Conservation (phyloP, 2,329 filamentous ascomycete genomes). For the Talaromyces piceae region DNA sequence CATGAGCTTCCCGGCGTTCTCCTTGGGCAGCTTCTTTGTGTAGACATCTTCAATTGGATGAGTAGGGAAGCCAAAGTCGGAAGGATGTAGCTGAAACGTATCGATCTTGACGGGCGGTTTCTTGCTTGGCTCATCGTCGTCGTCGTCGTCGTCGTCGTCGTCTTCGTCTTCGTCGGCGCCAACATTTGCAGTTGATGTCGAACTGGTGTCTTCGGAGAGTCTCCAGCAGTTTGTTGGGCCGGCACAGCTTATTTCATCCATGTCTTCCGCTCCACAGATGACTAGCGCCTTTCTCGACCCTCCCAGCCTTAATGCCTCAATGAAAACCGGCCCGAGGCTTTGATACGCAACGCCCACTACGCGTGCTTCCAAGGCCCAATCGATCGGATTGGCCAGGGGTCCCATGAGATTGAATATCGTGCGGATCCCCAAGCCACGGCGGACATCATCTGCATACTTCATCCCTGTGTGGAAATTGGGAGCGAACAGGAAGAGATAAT, state of each 20-base stretch:
- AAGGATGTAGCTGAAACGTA: constrained; percentile 68
- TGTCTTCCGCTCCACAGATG: constrained; percentile 87
- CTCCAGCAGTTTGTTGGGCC: constrained; percentile 86
- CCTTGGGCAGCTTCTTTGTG: constrained; percentile 72
- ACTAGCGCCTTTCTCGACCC: constrained; percentile 79
- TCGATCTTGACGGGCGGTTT: constrained; percentile 53
- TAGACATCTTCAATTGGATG: constrained; percentile 73
- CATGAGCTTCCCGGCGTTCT: constrained; percentile 80
- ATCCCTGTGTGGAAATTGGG: constrained; percentile 96
- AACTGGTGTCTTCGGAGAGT: constrained; percentile 49
- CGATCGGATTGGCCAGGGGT: constrained; percentile 83
- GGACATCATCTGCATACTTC: constrained; percentile 76
- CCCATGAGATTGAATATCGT: constrained; percentile 98
- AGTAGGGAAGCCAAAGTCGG: constrained; percentile 74
- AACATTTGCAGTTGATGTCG: constrained; percentile 13
- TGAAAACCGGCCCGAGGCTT: constrained; percentile 81
- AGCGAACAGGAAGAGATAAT: constrained; percentile 93
- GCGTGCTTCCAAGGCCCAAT: constrained; percentile 76
- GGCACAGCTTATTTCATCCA: constrained; percentile 92
- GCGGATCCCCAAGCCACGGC: constrained; percentile 82
- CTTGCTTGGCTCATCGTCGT: constrained; percentile 32
- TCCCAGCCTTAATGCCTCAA: constrained; percentile 68
- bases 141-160: constrained; percentile 37
- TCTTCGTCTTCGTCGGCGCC: constrained; percentile 17
- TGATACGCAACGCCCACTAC: constrained; percentile 87